A percentile compares a stretch with the other conserved stretches of the same genome.
Conservation (phyloP, 1,139 yeast genomes). For the Barnettozyma hawaiiensis region DNA sequence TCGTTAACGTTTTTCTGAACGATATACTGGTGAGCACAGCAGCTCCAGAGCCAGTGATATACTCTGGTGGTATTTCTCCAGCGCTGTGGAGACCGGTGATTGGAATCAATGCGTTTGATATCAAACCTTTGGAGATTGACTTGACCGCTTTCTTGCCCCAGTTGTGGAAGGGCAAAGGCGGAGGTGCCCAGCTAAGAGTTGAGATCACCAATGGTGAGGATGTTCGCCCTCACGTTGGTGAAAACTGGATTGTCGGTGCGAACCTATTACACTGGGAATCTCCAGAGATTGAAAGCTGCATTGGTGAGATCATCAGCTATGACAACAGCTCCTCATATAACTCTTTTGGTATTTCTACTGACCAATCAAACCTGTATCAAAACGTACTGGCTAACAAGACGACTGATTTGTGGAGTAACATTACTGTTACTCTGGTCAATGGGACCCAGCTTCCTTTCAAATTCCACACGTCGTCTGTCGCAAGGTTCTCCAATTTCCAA, state of each 20-base stretch:
- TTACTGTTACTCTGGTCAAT: conserved; percentile 18
- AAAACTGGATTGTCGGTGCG: conserved; percentile 70
- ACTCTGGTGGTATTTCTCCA: conserved; percentile 77
- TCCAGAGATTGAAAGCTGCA: conserved; percentile 32
- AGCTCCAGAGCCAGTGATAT: conserved; percentile 58
- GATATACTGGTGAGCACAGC: conserved; percentile 44
- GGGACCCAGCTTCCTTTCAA: conserved; percentile 20
- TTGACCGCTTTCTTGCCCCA: conserved; percentile 60
- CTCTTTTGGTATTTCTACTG: conserved; percentile 8
- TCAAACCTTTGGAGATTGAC: conserved; percentile 60
- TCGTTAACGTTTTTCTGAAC: conserved; percentile 45
- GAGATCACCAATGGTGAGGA: conserved; percentile 56
- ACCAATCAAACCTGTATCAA: conserved; percentile 19
- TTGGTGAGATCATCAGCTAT: conserved; percentile 36
- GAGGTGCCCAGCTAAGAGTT: conserved; percentile 33
- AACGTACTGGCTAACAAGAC: conserved; percentile 12
- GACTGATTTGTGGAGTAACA: conserved; percentile 12
- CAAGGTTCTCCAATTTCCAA: conserved; percentile 18
- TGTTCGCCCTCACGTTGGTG: conserved; percentile 40
- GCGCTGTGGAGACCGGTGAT: conserved; percentile 77
- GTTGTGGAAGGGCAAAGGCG: conserved; percentile 42
- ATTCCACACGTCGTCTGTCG: conserved; percentile 10
- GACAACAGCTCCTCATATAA: conserved; percentile 25
- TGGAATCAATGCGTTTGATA: conserved; percentile 65
- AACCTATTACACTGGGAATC: conserved; percentile 60